Percentiles rank a stretch among this genome's conserved stretches.
Conservation (phyloP, 2,329 filamentous ascomycete species). For the Pseudonectria foliicola region DNA sequence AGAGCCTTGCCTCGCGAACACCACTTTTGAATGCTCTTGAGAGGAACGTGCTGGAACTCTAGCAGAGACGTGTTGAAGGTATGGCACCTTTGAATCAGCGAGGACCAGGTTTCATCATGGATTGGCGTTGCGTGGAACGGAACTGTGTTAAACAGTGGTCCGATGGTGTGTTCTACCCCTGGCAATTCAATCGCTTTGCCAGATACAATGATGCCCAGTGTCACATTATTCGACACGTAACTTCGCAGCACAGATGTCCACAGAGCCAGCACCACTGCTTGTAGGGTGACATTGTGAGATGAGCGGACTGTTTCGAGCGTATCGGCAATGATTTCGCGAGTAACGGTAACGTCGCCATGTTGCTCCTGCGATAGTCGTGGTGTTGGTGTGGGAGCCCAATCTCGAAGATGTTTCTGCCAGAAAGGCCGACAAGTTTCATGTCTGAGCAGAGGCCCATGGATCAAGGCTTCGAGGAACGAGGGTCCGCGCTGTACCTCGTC, state of each 20-base stretch:
- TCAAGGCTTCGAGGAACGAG: constrained; percentile 59
- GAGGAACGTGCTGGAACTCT: constrained; percentile 63
- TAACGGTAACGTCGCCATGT: constrained; percentile 1
- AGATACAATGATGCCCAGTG: constrained; percentile 70
- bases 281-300: constrained; percentile 64
- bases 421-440: constrained; percentile 44
- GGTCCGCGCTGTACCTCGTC: constrained; percentile 31
- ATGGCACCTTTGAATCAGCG: constrained; percentile 59
- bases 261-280: constrained; percentile 68
- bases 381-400: constrained; percentile 16
- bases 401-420: constrained; percentile 55
- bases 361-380: constrained; percentile 7
- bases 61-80: constrained; percentile 61
- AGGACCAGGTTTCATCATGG: constrained; percentile 46
- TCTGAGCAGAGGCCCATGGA: constrained; percentile 58
- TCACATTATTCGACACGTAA: constrained; percentile 38
- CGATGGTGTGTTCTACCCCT: constrained; percentile 59
- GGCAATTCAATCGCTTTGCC: constrained; percentile 67
- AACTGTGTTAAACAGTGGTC: constrained; percentile 85
- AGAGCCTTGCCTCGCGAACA: constrained; percentile 52
- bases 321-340: constrained; percentile 28
- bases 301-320: constrained; percentile 47
- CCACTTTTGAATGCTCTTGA: constrained; percentile 78
- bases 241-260: constrained; percentile 60
- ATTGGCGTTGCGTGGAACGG: constrained; percentile 54